Conservation (phyloP, 1,284 basidiomycete genomes). For the Fomitiporia mediterranea region DNA sequence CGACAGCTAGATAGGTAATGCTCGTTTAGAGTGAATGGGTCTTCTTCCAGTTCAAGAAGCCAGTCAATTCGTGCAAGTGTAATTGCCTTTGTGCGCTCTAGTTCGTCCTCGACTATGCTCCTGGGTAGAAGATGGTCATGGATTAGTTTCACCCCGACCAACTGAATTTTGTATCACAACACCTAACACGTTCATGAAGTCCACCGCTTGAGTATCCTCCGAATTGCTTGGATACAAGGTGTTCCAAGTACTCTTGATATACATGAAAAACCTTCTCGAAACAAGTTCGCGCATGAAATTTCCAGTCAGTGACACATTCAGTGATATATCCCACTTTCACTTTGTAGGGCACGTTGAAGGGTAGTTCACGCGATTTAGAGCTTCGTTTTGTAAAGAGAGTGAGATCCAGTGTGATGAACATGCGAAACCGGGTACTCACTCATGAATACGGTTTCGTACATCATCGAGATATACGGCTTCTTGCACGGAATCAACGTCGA, state of each 20-base stretch:
- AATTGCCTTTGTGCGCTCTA: slow-evolving; percentile 24
- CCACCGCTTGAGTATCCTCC: slow-evolving; percentile 26
- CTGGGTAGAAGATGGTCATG: slow-evolving; percentile 21
- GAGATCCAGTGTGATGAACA: not conserved
- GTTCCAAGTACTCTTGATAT: slow-evolving; percentile 23
- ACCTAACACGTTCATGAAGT: slow-evolving; percentile 30
- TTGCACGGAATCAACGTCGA: not conserved
- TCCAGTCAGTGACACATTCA: slow-evolving; percentile 32
- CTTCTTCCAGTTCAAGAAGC: slow-evolving; percentile 30
- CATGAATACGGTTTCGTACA: slow-evolving; percentile 30
- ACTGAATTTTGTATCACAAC: not conserved
- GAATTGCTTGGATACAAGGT: slow-evolving; percentile 28
- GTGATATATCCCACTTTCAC: slow-evolving; percentile 29
- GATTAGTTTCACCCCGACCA: not conserved
- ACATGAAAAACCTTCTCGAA: slow-evolving; percentile 28
- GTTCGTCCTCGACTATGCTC: slow-evolving; percentile 25
- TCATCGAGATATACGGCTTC: slow-evolving; percentile 29
- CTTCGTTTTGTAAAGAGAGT: not conserved
- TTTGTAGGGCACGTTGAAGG: slow-evolving; percentile 32
- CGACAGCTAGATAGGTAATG: not conserved
- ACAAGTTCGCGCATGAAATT: slow-evolving; percentile 26
- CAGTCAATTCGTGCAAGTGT: slow-evolving; percentile 28
- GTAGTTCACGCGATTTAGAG: slow-evolving; percentile 30
- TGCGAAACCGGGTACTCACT: slow-evolving; percentile 24
- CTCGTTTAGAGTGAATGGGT: slow-evolving; percentile 3